phyloP scores from a whole-genome alignment of 2,329 filamentous ascomycete species.

The Furcasterigmium sp. region DNA sequence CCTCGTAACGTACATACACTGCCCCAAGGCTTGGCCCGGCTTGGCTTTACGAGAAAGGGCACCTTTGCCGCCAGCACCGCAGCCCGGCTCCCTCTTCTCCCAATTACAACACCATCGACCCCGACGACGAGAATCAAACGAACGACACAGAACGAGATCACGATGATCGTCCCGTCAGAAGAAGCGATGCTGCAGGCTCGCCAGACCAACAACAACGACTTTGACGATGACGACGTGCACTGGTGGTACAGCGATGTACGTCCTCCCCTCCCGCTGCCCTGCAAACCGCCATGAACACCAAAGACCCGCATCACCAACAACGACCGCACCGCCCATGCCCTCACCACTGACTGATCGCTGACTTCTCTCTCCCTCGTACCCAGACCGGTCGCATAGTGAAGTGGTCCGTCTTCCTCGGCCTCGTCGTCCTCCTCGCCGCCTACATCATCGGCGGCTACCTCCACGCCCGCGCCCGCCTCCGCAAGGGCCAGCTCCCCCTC shows the following conservation, averaged over 20 bases:
- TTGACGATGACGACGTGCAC: constrained; percentile 13
- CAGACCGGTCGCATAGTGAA: constrained; percentile 63
- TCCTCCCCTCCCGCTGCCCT: neutral
- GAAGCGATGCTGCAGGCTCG: constrained; percentile 5
- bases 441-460: constrained; percentile 65
- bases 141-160: neutral
- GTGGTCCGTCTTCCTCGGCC: constrained; percentile 61
- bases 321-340: too few species aligned
- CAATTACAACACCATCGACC: neutral
- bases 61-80: neutral
- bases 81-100: neutral
- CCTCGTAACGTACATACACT: too few species aligned
- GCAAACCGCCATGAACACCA: too few species aligned
- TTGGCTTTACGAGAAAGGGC: too few species aligned
- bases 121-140: neutral
- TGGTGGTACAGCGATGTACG: constrained; percentile 20
- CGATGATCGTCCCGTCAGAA: neutral
- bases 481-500: constrained; percentile 59
- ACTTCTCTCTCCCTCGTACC: too few species aligned
- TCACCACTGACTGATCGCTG: too few species aligned
- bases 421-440: constrained; percentile 52
- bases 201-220: constrained; percentile 8
- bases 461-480: constrained; percentile 63
- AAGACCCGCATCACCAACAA: too few species aligned
- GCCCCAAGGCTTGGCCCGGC: too few species aligned